Percentiles rank a stretch among this genome's conserved stretches.
Conservation (phyloP, 2,329 filamentous ascomycete species). For the Diatrype stigma region DNA sequence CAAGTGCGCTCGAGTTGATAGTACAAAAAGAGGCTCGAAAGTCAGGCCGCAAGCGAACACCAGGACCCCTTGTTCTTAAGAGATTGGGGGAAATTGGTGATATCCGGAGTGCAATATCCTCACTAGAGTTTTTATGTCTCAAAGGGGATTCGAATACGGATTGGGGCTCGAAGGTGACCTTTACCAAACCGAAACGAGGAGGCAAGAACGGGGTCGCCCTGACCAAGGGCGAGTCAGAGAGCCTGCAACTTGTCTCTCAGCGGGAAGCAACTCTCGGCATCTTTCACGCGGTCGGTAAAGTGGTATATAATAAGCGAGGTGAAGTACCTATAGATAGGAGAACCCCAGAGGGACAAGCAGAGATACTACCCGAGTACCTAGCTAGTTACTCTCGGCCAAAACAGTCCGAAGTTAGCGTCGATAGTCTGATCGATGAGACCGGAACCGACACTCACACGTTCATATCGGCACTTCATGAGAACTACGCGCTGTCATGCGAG, state of each 20-base stretch:
- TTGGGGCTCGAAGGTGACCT: constrained; percentile 71
- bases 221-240: constrained; percentile 75
- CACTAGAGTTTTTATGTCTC: constrained; percentile 86
- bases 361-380: constrained; percentile 57
- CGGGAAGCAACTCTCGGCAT: constrained; percentile 88
- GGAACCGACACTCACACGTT: constrained; percentile 92
- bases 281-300: constrained; percentile 93
- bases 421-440: constrained; percentile 84
- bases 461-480: constrained; percentile 86
- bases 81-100: constrained; percentile 83
- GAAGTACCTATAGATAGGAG: constrained; percentile 39
- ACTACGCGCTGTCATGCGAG: constrained; percentile 83
- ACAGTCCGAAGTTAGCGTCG: constrained; percentile 61
- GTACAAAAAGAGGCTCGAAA: constrained; percentile 80
- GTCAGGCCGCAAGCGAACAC: constrained; percentile 70
- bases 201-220: constrained; percentile 54
- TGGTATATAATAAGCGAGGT: constrained; percentile 91
- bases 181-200: constrained; percentile 63
- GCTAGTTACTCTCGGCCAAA: constrained; percentile 55
- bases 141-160: constrained; percentile 70
- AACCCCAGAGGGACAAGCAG: constrained; percentile 36
- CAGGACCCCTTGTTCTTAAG: constrained; percentile 74
- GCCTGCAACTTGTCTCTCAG: constrained; percentile 74
- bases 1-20: constrained; percentile 77
- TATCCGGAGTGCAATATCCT: constrained; percentile 85